Percentiles rank a stretch among this genome's conserved stretches.
Conservation (phyloP, 441 rosid species). For the Dalechampia spathulata region DNA sequence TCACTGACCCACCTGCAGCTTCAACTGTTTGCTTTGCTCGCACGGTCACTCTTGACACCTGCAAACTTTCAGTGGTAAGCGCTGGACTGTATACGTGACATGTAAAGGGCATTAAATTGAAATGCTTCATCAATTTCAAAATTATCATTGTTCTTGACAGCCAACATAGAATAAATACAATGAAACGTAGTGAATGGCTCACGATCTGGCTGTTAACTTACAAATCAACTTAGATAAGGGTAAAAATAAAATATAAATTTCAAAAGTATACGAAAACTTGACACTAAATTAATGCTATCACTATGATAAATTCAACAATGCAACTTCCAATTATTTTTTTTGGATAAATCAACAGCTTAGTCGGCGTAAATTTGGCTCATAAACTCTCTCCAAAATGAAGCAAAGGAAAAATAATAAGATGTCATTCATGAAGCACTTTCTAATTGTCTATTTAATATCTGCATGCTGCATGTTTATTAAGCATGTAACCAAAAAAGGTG, state of each 20-base stretch:
- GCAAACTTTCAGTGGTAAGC: slow-evolving; percentile 9
- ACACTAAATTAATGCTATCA: no score
- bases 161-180: background rate
- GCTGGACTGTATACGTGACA: background rate
- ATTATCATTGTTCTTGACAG: background rate
- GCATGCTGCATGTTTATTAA: no score
- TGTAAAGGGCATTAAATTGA: background rate
- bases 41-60: slow-evolving; percentile 88
- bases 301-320: no score
- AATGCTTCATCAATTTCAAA: background rate
- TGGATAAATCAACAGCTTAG: no score
- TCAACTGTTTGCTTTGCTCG: slow-evolving; percentile 85
- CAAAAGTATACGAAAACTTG: no score
- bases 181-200: background rate
- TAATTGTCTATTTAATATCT: no score
- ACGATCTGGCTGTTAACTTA: background rate
- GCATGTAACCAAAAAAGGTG: no score
- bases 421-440: no score
- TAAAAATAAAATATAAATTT: background rate
- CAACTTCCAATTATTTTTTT: no score
- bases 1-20: slow-evolving; percentile 84
- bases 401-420: no score
- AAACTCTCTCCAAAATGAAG: no score
- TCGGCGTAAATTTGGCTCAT: no score
- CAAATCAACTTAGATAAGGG: background rate